Evolutionary conservation across 805 yeast genomes (phyloP).

Genomic region (Maudiozyma pseudohumilis): DNA sequence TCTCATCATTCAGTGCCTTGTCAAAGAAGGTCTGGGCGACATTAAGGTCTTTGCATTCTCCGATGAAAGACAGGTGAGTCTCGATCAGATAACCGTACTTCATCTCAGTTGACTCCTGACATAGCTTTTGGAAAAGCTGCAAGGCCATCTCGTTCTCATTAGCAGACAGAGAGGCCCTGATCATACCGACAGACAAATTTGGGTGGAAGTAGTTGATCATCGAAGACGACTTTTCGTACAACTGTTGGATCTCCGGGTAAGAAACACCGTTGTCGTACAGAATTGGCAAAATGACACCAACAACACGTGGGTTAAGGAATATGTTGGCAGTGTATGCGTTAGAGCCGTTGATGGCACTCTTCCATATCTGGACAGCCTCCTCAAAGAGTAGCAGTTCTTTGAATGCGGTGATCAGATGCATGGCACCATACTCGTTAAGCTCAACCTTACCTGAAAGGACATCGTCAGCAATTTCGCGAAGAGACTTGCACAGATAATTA

Average conservation of each 20-base stretch:
- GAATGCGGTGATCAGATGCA: slow-evolving; percentile 47
- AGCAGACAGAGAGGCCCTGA: slow-evolving; percentile 58
- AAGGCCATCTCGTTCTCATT: slow-evolving; percentile 59
- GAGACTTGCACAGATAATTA: slow-evolving; percentile 38
- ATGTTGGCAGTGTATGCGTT: slow-evolving; percentile 24
- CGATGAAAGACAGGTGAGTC: slow-evolving; percentile 70
- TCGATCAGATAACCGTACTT: slow-evolving; percentile 51
- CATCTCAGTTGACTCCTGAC: slow-evolving; percentile 39
- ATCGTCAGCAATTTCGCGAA: slow-evolving; percentile 44
- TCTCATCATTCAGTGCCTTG: slow-evolving; percentile 56
- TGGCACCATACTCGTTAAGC: slow-evolving; percentile 44
- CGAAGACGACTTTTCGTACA: slow-evolving; percentile 39
- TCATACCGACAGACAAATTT: slow-evolving; percentile 59
- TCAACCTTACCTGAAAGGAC: slow-evolving; percentile 35
- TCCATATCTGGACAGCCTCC: slow-evolving; percentile 67
- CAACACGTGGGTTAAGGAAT: slow-evolving; percentile 54
- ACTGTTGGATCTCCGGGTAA: slow-evolving; percentile 49
- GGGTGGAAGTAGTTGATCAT: slow-evolving; percentile 29
- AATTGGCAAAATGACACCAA: slow-evolving; percentile 60
- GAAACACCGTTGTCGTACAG: slow-evolving; percentile 51
- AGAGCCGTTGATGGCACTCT: slow-evolving; percentile 31
- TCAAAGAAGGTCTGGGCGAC: slow-evolving; percentile 68
- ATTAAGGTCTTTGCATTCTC: slow-evolving; percentile 59
- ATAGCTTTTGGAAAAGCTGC: slow-evolving; percentile 49
- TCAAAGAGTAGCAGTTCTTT: slow-evolving; percentile 50